phyloP scores from a whole-genome alignment of 2,329 filamentous ascomycete genomes.

The Cladorrhinum sp. region DNA sequence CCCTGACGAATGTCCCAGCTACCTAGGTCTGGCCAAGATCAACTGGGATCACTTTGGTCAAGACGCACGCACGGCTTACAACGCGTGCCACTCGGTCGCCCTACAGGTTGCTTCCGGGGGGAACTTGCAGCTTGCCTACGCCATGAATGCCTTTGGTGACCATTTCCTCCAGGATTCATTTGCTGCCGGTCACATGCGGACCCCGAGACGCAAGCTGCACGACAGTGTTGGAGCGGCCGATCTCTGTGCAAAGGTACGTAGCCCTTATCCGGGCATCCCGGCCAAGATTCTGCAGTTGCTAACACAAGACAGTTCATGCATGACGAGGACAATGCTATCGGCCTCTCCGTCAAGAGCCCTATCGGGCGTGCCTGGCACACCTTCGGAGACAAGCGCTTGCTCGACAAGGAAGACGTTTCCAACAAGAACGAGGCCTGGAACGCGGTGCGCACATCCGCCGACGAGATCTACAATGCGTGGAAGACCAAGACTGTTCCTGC shows the following conservation, averaged over 20 bases:
- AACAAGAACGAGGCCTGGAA: slow-evolving; percentile 1
- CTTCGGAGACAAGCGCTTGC: slow-evolving; percentile 1
- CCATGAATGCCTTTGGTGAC: slow-evolving; percentile 15
- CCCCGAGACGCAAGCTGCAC: slow-evolving; percentile 11
- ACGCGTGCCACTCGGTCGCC: slow-evolving; percentile 10
- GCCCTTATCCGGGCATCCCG: too few relatives aligned
- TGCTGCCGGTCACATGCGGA: slow-evolving; percentile 10
- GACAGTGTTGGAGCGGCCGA: neutral
- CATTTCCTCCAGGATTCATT: slow-evolving; percentile 13
- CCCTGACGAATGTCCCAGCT: slow-evolving; percentile 2
- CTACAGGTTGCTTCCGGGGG: neutral
- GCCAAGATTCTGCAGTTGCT: too few relatives aligned
- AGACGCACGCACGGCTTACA: slow-evolving; percentile 12
- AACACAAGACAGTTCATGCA: slow-evolving; percentile 5
- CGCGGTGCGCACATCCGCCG: slow-evolving; percentile 1
- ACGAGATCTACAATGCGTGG: slow-evolving; percentile 3
- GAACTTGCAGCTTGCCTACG: slow-evolving; percentile 4
- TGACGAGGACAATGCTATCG: slow-evolving; percentile 12
- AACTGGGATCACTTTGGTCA: slow-evolving; percentile 14
- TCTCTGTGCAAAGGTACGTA: slow-evolving; percentile 1
- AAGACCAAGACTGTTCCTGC: neutral
- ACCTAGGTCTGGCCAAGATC: slow-evolving; percentile 7
- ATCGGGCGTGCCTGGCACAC: neutral
- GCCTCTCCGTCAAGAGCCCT: slow-evolving; percentile 7
- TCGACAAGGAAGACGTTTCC: neutral